phyloP scores from a whole-genome alignment of 1,284 basidiomycete species.

The Cutaneotrichosporon sp. region DNA sequence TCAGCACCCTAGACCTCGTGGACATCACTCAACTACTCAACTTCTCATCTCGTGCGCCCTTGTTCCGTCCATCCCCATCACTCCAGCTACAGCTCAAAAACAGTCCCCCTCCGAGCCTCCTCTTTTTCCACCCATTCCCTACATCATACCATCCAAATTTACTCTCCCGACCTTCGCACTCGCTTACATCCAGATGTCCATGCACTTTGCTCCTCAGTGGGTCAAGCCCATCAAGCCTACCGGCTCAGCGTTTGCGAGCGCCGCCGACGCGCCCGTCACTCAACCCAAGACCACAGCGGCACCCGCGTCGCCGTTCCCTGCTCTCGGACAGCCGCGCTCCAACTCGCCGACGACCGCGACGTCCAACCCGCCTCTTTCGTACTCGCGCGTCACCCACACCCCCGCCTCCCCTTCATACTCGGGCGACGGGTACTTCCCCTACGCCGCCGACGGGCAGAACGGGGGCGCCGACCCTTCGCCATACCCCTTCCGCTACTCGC shows the following conservation, averaged over 20 bases:
- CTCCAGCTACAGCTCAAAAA: too few species aligned
- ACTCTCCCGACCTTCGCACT: background rate
- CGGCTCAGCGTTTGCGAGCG: conserved; percentile 22
- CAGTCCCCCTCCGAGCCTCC: too few species aligned
- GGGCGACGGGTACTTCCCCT: conserved; percentile 53
- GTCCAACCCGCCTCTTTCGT: conserved; percentile 54
- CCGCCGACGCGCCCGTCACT: background rate
- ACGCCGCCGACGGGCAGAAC: conserved; percentile 48
- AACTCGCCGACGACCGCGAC: conserved; percentile 29
- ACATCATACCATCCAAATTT: background rate
- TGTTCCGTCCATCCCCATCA: too few species aligned
- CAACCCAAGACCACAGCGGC: conserved; percentile 8
- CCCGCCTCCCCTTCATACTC: conserved; percentile 51
- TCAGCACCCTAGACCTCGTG: too few species aligned
- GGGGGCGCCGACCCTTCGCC: conserved; percentile 17
- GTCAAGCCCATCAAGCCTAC: conserved; percentile 47
- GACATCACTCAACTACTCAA: too few species aligned
- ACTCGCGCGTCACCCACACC: conserved; percentile 55
- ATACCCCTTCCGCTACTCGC: conserved; percentile 76
- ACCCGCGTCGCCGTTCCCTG: conserved; percentile 37
- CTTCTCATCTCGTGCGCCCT: too few species aligned
- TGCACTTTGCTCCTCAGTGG: conserved; percentile 49
- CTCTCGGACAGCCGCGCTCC: conserved; percentile 31
- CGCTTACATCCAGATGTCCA: conserved; percentile 38
- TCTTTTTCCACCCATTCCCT: background rate